Percentiles rank a stretch among this genome's conserved stretches.
Evolutionary conservation across 345 rosid genomes (phyloP).

Genomic region (Pistacia integerrima): DNA sequence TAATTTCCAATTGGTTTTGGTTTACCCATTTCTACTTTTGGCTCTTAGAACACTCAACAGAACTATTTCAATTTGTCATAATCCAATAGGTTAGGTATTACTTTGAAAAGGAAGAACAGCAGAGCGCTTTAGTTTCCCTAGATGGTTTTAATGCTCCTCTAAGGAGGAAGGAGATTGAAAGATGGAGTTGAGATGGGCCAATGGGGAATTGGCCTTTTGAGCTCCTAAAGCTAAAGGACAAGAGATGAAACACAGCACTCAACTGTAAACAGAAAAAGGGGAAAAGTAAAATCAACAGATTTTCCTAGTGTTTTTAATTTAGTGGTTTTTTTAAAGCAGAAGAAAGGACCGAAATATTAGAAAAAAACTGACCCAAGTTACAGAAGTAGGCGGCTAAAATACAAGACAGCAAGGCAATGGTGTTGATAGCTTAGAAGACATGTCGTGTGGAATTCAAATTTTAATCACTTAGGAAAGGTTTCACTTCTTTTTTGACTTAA

Average conservation of each 20-base stretch:
- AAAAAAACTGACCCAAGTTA: background rate
- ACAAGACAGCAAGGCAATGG: conserved; percentile 6
- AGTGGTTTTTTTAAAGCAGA: background rate
- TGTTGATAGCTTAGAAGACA: conserved; percentile 22
- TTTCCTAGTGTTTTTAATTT: conserved; percentile 7
- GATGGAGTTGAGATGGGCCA: conserved; percentile 14
- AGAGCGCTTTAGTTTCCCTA: background rate
- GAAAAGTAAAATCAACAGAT: background rate
- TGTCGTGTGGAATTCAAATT: conserved; percentile 58
- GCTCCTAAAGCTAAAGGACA: conserved; percentile 34
- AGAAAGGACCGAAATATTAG: background rate
- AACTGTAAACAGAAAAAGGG: background rate
- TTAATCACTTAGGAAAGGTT: conserved; percentile 16
- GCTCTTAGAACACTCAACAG: background rate
- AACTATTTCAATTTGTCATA: background rate
- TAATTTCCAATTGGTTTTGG: background rate
- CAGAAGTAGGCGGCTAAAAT: background rate
- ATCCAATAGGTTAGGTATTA: background rate
- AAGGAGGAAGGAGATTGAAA: background rate
- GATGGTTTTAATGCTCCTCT: background rate
- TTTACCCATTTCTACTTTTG: background rate
- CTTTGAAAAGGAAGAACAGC: background rate
- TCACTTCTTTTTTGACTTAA: conserved; percentile 15
- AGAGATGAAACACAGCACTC: background rate
- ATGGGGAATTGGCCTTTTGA: conserved; percentile 37